Conservation (phyloP, 345 rosid genomes). For the Erodium maritimum region DNA sequence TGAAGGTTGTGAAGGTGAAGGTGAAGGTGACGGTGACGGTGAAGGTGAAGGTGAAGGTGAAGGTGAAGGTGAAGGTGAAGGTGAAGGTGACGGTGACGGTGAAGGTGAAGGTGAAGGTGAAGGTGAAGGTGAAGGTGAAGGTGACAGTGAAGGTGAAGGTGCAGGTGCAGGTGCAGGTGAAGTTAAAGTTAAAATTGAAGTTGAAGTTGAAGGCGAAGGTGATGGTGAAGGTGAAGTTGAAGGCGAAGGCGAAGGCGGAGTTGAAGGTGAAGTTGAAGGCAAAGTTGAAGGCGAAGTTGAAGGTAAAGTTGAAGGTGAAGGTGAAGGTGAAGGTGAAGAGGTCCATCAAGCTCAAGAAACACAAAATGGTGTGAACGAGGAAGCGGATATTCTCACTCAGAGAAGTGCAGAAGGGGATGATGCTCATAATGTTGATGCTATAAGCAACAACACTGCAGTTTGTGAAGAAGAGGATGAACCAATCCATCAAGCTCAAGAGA, state of each 20-base stretch:
- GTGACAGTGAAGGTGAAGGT: neutral
- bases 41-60: neutral
- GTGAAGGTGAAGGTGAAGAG: neutral
- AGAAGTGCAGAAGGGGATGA: neutral
- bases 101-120: neutral
- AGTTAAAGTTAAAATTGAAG: too few relatives aligned
- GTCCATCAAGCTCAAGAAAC: constrained; percentile 1
- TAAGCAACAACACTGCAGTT: too few relatives aligned
- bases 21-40: too few relatives aligned
- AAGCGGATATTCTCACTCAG: neutral
- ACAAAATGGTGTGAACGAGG: neutral
- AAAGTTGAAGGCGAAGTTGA: too few relatives aligned
- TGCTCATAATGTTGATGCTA: too few relatives aligned
- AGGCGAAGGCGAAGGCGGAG: too few relatives aligned
- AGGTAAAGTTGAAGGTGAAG: constrained; percentile 8
- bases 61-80: neutral
- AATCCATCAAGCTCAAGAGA: too few relatives aligned
- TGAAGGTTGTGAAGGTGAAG: constrained; percentile 8
- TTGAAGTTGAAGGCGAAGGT: too few relatives aligned
- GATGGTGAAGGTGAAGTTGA: constrained; percentile 13
- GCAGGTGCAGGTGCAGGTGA: too few relatives aligned
- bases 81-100: neutral
- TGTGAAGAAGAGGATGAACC: too few relatives aligned
- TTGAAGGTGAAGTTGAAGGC: too few relatives aligned
- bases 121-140: neutral